Evolutionary conservation across 257 asterid genomes (phyloP).

Genomic region (Galeopsis tetrahit): DNA sequence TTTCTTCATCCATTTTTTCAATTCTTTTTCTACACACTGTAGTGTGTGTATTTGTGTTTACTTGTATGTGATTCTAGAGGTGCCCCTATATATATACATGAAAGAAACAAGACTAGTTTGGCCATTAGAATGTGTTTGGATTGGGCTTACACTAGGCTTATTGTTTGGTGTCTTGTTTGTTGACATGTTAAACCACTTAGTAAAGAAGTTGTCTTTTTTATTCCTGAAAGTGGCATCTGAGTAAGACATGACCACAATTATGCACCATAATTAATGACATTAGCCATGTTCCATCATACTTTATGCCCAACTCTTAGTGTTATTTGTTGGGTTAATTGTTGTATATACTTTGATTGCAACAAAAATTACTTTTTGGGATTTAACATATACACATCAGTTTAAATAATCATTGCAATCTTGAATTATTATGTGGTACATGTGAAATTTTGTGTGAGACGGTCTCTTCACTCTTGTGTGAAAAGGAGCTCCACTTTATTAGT

Average conservation of each 20-base stretch:
- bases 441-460: too few species aligned
- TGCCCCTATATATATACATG: constrained; percentile 20
- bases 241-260: constrained; percentile 34
- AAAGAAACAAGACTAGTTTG: not conserved
- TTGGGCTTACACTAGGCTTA: constrained; percentile 37
- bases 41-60: not conserved
- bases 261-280: constrained; percentile 12
- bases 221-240: constrained; percentile 49
- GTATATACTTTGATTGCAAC: too few species aligned
- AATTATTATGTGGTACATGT: too few species aligned
- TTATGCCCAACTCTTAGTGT: not conserved
- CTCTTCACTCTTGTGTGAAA: too few species aligned
- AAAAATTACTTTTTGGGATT: too few species aligned
- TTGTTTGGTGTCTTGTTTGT: constrained; percentile 25
- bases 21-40: not conserved
- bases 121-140: constrained; percentile 3
- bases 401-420: too few species aligned
- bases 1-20: constrained; percentile 49
- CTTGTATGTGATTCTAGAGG: constrained; percentile 11
- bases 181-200: constrained; percentile 45
- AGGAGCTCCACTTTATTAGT: too few species aligned
- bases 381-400: too few species aligned
- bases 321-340: not conserved
- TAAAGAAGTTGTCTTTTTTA: constrained; percentile 26
- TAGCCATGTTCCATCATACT: not conserved